Percentiles rank a stretch among this genome's conserved stretches.
phyloP scores from a whole-genome alignment of 2,329 filamentous ascomycete species.

The Teratosphaeria gauchensis region DNA sequence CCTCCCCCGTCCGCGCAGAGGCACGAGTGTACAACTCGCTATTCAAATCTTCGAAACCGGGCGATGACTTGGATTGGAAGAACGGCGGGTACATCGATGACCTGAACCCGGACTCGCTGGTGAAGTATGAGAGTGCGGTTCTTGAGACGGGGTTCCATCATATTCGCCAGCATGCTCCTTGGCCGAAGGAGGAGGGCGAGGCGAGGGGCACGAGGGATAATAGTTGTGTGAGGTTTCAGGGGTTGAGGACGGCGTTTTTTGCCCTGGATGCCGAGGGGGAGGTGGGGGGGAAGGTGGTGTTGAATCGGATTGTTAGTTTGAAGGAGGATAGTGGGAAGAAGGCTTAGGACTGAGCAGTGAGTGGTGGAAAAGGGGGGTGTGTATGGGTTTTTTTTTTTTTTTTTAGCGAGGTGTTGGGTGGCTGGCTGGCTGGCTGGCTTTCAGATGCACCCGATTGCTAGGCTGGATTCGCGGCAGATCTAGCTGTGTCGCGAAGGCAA shows the following conservation, averaged over 20 bases:
- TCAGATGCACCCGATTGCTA: too few species aligned
- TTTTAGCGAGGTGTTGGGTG: background rate
- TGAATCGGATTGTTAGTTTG: constrained; percentile 85
- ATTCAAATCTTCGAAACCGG: constrained; percentile 77
- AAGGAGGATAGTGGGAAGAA: constrained; percentile 76
- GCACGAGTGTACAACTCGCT: constrained; percentile 71
- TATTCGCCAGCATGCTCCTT: constrained; percentile 61
- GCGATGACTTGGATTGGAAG: constrained; percentile 52
- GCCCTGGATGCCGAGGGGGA: constrained; percentile 60
- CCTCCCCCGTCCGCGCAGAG: constrained; percentile 54
- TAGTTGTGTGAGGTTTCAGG: constrained; percentile 80
- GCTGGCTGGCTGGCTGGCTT: too few species aligned
- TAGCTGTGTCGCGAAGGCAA: too few species aligned
- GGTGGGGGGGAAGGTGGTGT: constrained; percentile 61
- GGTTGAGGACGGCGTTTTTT: constrained; percentile 80
- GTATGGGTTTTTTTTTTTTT: background rate
- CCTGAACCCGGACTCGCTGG: constrained; percentile 74
- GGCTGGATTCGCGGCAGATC: too few species aligned
- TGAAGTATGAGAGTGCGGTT: constrained; percentile 66
- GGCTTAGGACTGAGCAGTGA: too few species aligned
- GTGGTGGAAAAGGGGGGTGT: background rate
- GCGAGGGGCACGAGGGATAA: constrained; percentile 48
- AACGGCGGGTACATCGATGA: constrained; percentile 75
- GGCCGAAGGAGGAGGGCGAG: constrained; percentile 71
- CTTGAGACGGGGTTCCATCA: constrained; percentile 79